Evolutionary conservation across 306 rosid genomes (phyloP).

Genomic region (Dalbergia oliveri): DNA sequence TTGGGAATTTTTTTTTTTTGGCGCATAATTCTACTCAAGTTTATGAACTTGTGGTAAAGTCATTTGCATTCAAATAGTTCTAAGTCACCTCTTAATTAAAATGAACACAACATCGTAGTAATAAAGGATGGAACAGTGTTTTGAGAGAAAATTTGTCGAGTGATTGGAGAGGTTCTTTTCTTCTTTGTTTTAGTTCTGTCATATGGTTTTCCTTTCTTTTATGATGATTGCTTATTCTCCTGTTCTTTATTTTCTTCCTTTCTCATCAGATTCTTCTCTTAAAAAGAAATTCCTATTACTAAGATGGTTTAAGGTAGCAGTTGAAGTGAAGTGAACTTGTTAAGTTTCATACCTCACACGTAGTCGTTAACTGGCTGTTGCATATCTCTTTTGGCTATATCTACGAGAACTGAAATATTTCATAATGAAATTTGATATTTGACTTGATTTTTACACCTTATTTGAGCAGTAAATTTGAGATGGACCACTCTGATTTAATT

Average conservation of each 20-base stretch:
- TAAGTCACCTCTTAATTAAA: not conserved
- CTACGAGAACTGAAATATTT: conserved; percentile 1
- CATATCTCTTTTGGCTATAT: not conserved
- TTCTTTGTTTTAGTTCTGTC: conserved; percentile 1
- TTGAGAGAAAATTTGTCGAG: not conserved
- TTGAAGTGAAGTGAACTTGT: conserved; percentile 2
- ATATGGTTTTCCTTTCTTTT: conserved; percentile 25
- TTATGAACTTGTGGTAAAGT: conserved; percentile 8
- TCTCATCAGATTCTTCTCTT: not conserved
- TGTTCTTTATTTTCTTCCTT: not conserved
- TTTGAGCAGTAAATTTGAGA: conserved; percentile 27
- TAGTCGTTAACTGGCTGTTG: not conserved
- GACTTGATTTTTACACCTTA: not conserved
- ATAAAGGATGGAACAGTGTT: conserved; percentile 7
- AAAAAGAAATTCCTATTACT: not conserved
- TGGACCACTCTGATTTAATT: conserved; percentile 38
- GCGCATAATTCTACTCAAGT: not conserved
- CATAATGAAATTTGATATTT: conserved; percentile 17
- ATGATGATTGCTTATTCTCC: not conserved
- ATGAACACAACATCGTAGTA: not conserved
- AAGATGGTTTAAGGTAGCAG: not conserved
- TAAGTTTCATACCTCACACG: conserved; percentile 5
- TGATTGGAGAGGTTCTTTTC: conserved; percentile 1
- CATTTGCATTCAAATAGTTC: conserved; percentile 13
- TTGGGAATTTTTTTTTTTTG: not conserved